Conservation (phyloP, 306 rosid species). For the Lupinus albus region DNA sequence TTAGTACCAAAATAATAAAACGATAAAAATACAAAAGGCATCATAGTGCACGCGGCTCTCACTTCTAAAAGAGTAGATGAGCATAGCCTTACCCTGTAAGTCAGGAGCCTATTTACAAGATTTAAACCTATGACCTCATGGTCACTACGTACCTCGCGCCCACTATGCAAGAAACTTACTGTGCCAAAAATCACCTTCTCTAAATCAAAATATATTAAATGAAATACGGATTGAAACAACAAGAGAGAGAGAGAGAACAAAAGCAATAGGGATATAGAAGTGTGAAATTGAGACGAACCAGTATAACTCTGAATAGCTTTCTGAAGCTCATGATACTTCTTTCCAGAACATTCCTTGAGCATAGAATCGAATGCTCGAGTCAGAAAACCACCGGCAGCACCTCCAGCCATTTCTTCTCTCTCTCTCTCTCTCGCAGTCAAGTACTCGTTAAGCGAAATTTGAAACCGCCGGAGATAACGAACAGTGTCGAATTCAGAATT, state of each 20-base stretch:
- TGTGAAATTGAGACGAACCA: conserved; percentile 48
- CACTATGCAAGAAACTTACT: too few species aligned
- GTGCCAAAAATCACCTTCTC: too few species aligned
- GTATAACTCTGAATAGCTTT: conserved; percentile 75
- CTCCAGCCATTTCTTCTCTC: conserved; percentile 67
- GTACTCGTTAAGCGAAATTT: conserved; percentile 16
- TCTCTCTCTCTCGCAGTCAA: conserved; percentile 7
- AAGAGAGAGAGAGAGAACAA: not conserved
- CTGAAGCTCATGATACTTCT: conserved; percentile 82
- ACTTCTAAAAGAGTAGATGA: too few species aligned
- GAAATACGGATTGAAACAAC: not conserved
- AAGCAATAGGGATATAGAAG: conserved; percentile 40
- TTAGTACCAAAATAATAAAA: too few species aligned
- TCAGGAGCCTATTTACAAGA: too few species aligned
- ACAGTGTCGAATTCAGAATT: conserved; percentile 35
- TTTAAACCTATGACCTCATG: too few species aligned
- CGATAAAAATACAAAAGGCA: too few species aligned
- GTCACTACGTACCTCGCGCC: too few species aligned
- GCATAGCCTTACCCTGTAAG: too few species aligned
- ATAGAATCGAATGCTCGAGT: conserved; percentile 91
- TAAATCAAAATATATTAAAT: not conserved
- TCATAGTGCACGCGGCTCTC: too few species aligned
- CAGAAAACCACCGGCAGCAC: conserved; percentile 93
- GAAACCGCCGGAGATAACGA: conserved; percentile 41
- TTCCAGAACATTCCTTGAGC: conserved; percentile 86